phyloP scores from a whole-genome alignment of 768 basidiomycete species.

The Suillus alpinus region DNA sequence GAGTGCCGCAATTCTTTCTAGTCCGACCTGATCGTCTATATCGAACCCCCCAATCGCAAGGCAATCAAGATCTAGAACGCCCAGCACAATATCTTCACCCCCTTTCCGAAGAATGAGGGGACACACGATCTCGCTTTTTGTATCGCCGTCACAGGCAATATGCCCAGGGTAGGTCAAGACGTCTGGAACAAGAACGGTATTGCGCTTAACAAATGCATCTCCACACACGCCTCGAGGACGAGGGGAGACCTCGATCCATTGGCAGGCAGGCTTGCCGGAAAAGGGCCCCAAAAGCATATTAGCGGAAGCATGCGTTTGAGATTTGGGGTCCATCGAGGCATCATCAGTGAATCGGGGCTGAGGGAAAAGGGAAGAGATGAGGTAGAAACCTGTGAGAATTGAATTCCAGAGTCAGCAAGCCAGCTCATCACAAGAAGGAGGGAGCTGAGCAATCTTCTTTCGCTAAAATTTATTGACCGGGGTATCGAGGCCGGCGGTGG shows the following conservation, averaged over 20 bases:
- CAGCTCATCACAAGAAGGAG: background rate
- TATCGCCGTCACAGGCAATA: constrained; percentile 90
- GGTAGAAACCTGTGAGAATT: constrained; percentile 73
- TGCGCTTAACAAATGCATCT: constrained; percentile 58
- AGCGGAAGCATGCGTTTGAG: constrained; percentile 1
- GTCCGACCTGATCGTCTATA: constrained; percentile 71
- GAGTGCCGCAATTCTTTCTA: constrained; percentile 69
- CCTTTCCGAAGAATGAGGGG: constrained; percentile 53
- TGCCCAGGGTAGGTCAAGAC: constrained; percentile 87
- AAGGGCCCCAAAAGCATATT: constrained; percentile 76
- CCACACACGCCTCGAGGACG: constrained; percentile 81
- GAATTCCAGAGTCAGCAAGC: constrained; percentile 19
- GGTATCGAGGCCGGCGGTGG: background rate
- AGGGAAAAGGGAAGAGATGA: constrained; percentile 65
- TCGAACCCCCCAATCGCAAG: constrained; percentile 68
- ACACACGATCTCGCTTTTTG: constrained; percentile 86
- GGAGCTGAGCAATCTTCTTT: background rate
- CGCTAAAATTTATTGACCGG: background rate
- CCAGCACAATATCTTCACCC: constrained; percentile 36
- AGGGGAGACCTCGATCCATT: constrained; percentile 62
- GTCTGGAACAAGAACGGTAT: constrained; percentile 68
- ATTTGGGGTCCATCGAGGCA: constrained; percentile 3
- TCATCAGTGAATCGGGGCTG: constrained; percentile 28
- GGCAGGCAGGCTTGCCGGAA: constrained; percentile 89
- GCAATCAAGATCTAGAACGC: constrained; percentile 87